A percentile compares a stretch with the other conserved stretches of the same genome.
phyloP scores from a whole-genome alignment of 1,284 basidiomycete genomes.

The Somion occarium region DNA sequence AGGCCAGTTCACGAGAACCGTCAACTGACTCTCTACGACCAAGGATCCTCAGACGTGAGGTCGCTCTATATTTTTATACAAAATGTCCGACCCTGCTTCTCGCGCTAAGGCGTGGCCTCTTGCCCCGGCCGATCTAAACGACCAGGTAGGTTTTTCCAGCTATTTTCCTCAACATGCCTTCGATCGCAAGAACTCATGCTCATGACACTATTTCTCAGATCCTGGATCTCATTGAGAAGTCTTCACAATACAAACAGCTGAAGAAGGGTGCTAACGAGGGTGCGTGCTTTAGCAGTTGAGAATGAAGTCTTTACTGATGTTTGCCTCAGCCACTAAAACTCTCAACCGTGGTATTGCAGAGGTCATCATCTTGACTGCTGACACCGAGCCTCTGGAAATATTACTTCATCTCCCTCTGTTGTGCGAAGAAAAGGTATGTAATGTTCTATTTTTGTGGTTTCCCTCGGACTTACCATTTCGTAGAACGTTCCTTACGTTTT shows the following conservation, averaged over 20 bases:
- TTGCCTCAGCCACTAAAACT: constrained; percentile 80
- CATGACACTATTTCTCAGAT: constrained; percentile 49
- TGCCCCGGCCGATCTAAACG: constrained; percentile 86
- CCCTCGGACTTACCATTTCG: constrained; percentile 4
- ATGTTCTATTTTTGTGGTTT: constrained; percentile 1
- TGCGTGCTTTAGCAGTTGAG: constrained; percentile 29
- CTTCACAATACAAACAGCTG: constrained; percentile 90
- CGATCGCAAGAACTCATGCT: constrained; percentile 2
- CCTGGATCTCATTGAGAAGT: constrained; percentile 86
- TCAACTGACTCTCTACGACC: constrained; percentile 35
- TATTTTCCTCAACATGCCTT: constrained; percentile 1
- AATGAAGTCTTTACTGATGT: not conserved
- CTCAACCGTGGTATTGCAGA: constrained; percentile 98
- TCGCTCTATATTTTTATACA: constrained; percentile 31
- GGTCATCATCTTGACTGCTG: constrained; percentile 97
- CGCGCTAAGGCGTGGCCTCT: constrained; percentile 89
- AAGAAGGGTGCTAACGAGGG: constrained; percentile 99
- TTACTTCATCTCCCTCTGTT: constrained; percentile 94
- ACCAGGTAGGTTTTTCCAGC: constrained; percentile 65
- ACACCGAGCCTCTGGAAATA: constrained; percentile 98
- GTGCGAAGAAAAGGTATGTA: constrained; percentile 92
- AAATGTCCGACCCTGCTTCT: constrained; percentile 49
- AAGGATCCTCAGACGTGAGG: constrained; percentile 79
- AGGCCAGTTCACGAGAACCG: constrained; percentile 6
- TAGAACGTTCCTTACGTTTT: constrained; percentile 97